Evolutionary conservation across 306 rosid species (phyloP).

Genomic region (Abrus pulchellus): DNA sequence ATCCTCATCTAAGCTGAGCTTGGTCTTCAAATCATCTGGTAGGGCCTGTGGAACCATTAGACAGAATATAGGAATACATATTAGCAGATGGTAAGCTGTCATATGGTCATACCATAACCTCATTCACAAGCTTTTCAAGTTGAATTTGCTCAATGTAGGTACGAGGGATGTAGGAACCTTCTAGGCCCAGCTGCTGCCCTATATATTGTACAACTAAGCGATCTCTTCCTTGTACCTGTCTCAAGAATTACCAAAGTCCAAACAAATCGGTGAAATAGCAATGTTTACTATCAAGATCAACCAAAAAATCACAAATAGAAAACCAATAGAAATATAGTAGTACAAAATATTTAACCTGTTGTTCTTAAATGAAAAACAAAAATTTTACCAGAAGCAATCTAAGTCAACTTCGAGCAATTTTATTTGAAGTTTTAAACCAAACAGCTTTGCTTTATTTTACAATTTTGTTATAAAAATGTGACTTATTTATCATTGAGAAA

Average conservation of each 20-base stretch:
- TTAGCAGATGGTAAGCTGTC: constrained; percentile 45
- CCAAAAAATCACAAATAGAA: constrained; percentile 9
- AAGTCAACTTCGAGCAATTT: background rate
- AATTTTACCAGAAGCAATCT: constrained; percentile 12
- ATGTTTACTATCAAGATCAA: constrained; percentile 26
- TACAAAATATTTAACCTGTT: constrained; percentile 13
- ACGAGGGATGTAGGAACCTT: constrained; percentile 95
- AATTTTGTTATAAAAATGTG: constrained; percentile 20
- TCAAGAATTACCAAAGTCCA: constrained; percentile 30
- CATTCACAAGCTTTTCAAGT: constrained; percentile 94
- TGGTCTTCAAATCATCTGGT: constrained; percentile 97
- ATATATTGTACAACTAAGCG: constrained; percentile 68
- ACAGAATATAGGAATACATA: constrained; percentile 31
- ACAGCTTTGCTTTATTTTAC: constrained; percentile 25
- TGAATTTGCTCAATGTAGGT: constrained; percentile 99
- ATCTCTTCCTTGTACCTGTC: constrained; percentile 96
- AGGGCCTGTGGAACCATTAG: constrained; percentile 78
- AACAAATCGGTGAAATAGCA: constrained; percentile 27
- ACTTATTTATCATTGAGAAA: background rate
- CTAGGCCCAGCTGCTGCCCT: constrained; percentile 90
- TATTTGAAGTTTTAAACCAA: constrained; percentile 26
- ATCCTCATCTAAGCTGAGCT: constrained; percentile 95
- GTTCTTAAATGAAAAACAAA: constrained; percentile 25
- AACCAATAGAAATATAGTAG: background rate
- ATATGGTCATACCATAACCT: constrained; percentile 98